These are phyloP conservation scores for Favolaschia claudopus DNA, from an alignment of 768 basidiomycete genomes.

Conservation along the genomic window DNA sequence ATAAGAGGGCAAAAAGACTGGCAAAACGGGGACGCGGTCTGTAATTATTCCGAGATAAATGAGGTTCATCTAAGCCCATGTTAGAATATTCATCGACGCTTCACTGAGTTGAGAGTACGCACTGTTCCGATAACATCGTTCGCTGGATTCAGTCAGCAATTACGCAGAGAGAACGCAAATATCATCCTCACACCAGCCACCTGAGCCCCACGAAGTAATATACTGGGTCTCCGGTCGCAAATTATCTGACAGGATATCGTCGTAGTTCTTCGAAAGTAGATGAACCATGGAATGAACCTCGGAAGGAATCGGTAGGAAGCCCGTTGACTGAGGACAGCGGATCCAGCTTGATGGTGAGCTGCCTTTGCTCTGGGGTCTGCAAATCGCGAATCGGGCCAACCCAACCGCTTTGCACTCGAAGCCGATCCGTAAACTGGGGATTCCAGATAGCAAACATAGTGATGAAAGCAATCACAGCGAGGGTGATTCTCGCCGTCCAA, in stretches of 20 bases:
- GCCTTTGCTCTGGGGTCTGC: too few relatives aligned
- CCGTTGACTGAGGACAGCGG: neutral
- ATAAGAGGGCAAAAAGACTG: constrained; percentile 41
- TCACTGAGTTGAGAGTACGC: neutral
- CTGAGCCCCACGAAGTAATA: constrained; percentile 16
- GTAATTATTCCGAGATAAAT: constrained; percentile 46
- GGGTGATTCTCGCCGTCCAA: too few relatives aligned
- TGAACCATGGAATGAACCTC: neutral
- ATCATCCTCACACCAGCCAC: constrained; percentile 9
- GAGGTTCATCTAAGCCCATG: constrained; percentile 39
- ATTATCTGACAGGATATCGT: constrained; percentile 10
- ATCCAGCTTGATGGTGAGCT: neutral
- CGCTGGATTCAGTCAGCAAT: neutral
- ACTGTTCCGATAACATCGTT: constrained; percentile 25
- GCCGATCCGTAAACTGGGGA: too few relatives aligned
- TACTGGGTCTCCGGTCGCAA: constrained; percentile 11
- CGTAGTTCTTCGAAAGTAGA: neutral
- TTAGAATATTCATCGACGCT: neutral
- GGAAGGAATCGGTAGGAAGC: constrained; percentile 3
- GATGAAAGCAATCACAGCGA: too few relatives aligned
- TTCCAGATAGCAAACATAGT: too few relatives aligned
- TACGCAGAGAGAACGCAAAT: neutral
- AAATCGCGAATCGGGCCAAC: too few relatives aligned
- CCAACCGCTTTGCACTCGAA: too few relatives aligned
- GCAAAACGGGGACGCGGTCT: constrained; percentile 43